phyloP scores from a whole-genome alignment of 2,329 filamentous ascomycete species.

The Teratosphaeria gauchensis region DNA sequence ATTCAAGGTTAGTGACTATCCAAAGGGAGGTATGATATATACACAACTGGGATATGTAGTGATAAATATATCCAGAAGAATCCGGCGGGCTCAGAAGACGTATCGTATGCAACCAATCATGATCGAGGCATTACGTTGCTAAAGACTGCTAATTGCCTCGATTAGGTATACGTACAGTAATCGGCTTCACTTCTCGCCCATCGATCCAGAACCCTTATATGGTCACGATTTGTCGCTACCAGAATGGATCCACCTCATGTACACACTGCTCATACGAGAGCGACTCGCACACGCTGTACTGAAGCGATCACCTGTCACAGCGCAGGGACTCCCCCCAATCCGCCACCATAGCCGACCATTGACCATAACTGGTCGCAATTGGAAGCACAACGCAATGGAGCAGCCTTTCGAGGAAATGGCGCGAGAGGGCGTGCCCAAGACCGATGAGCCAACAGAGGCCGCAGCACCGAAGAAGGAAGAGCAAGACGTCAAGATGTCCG shows the following conservation, averaged over 20 bases:
- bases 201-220: not conserved
- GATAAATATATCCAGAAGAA: too few relatives aligned
- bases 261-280: not conserved
- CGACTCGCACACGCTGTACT: not conserved
- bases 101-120: not conserved
- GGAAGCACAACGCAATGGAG: constrained; percentile 7
- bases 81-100: not conserved
- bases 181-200: not conserved
- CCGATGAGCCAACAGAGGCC: constrained; percentile 3
- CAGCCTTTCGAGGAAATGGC: constrained; percentile 19
- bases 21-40: too few relatives aligned
- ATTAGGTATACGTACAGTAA: not conserved
- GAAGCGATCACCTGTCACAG: not conserved
- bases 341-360: not conserved
- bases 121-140: not conserved
- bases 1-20: too few relatives aligned
- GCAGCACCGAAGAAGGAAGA: constrained; percentile 21
- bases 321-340: not conserved
- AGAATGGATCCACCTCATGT: not conserved
- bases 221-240: not conserved
- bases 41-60: too few relatives aligned
- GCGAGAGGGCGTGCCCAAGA: constrained; percentile 14
- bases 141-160: not conserved
- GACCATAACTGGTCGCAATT: not conserved
- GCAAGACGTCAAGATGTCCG: constrained; percentile 52